Conservation (phyloP, 176 grass and related monocot genomes). For the Musa acuminata region DNA sequence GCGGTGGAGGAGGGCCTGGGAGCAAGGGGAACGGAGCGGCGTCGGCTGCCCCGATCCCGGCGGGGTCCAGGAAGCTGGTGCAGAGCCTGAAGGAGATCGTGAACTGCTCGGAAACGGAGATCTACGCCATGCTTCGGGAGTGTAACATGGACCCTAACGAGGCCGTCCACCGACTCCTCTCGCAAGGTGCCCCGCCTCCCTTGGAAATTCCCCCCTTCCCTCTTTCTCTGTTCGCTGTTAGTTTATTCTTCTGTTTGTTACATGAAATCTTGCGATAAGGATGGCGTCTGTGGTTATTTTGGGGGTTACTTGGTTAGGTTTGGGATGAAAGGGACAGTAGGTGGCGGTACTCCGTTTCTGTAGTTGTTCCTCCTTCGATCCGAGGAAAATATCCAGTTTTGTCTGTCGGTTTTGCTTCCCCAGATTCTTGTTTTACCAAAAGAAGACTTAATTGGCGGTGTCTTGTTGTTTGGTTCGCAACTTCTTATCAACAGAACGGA, state of each 20-base stretch:
- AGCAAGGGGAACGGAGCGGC: conserved; percentile 18
- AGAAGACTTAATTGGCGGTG: neutral
- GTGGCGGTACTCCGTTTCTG: neutral
- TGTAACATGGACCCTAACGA: conserved; percentile 97
- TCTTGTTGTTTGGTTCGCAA: neutral
- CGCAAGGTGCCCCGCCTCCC: conserved; percentile 39
- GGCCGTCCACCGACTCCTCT: conserved; percentile 81
- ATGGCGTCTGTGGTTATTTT: neutral
- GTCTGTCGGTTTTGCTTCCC: neutral
- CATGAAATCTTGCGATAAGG: neutral
- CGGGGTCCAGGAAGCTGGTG: conserved; percentile 59
- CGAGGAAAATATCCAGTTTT: neutral
- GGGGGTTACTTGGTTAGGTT: neutral
- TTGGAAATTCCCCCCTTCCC: neutral
- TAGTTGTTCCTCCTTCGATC: neutral
- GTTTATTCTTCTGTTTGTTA: conserved; percentile 2
- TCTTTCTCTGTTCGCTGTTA: neutral
- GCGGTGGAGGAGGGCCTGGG: conserved; percentile 23
- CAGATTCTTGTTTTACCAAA: neutral
- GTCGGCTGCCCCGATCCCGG: conserved; percentile 40
- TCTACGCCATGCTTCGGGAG: conserved; percentile 92
- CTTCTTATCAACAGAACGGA: neutral
- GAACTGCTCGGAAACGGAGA: conserved; percentile 85
- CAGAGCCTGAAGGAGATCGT: conserved; percentile 99
- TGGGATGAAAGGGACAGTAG: neutral